Evolutionary conservation across 192 early-diverging fungal species (phyloP).

Genomic region (Pilaira anomala): DNA sequence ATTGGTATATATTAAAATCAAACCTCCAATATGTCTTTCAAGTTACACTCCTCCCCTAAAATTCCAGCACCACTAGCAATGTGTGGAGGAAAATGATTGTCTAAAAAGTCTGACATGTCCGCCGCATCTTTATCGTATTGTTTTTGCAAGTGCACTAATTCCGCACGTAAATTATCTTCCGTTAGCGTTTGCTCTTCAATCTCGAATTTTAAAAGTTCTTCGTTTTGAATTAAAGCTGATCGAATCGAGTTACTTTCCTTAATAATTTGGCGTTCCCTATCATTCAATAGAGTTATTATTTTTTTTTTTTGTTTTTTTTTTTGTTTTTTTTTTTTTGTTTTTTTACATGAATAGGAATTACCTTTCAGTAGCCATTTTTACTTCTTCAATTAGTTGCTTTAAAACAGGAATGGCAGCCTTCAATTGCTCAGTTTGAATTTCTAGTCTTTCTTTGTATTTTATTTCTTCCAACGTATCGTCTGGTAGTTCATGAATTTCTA

Average conservation of each 20-base stretch:
- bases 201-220: background rate
- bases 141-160: background rate
- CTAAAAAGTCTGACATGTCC: constrained; percentile 28
- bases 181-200: background rate
- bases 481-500: background rate
- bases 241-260: background rate
- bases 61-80: constrained; percentile 2
- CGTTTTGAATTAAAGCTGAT: background rate
- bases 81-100: constrained; percentile 32
- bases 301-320: no score
- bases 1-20: background rate
- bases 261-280: background rate
- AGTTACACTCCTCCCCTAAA: constrained; percentile 12
- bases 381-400: background rate
- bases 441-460: constrained; percentile 1
- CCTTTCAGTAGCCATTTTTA: background rate
- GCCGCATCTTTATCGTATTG: background rate
- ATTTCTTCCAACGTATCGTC: background rate
- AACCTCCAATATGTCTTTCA: constrained; percentile 24
- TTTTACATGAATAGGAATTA: no score
- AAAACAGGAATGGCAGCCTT: background rate
- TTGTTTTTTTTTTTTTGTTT: no score
- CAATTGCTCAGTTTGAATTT: background rate
- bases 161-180: background rate
- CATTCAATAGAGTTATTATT: background rate